Percentiles rank a stretch among this genome's conserved stretches.
These are phyloP conservation scores for Penicillium polonicum DNA, from an alignment of 2,329 filamentous ascomycete genomes.

Conservation along the genomic window DNA sequence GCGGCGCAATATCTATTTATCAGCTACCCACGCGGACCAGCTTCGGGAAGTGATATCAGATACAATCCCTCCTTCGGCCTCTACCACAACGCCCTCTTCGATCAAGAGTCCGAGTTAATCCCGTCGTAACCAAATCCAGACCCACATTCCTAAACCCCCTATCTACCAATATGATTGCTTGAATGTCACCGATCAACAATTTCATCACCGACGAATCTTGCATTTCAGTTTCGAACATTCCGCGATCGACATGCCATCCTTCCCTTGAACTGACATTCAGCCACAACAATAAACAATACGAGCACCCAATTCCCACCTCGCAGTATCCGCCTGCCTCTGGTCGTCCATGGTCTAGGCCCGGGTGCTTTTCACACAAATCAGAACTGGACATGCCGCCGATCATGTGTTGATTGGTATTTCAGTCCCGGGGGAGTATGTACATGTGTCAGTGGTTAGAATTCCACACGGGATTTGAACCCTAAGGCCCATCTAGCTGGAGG, in stretches of 20 bases:
- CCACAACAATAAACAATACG: neutral
- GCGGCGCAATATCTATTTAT: too few relatives aligned
- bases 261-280: neutral
- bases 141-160: neutral
- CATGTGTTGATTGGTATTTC: neutral
- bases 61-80: too few relatives aligned
- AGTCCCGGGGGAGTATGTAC: neutral
- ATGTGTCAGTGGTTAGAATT: conserved; percentile 7
- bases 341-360: neutral
- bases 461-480: conserved; percentile 12
- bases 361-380: neutral
- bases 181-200: neutral
- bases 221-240: neutral
- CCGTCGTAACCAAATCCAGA: neutral
- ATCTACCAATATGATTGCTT: neutral
- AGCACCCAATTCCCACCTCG: neutral
- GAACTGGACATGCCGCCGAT: neutral
- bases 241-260: conserved; percentile 6
- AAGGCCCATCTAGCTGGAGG: neutral
- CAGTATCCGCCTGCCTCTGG: neutral
- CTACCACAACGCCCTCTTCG: neutral
- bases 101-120: neutral
- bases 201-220: neutral
- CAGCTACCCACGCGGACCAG: too few relatives aligned
- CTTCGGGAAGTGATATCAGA: too few relatives aligned